Evolutionary conservation across 2,329 filamentous ascomycete genomes (phyloP).

Genomic region (Massarina eburnea): DNA sequence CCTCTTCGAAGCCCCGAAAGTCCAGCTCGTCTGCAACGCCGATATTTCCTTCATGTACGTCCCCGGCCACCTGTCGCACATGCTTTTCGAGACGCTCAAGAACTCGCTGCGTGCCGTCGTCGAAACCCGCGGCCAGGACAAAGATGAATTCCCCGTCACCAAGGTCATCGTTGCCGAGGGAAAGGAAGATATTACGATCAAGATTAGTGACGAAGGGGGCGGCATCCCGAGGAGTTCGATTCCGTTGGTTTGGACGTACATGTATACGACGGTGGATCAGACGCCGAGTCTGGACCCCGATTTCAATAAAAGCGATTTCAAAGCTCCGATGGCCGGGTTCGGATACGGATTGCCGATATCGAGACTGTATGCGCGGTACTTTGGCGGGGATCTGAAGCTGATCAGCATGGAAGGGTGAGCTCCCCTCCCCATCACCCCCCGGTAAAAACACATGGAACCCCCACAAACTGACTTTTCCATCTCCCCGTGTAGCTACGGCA

Average conservation of each 20-base stretch:
- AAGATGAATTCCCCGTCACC: slow-evolving; percentile 92
- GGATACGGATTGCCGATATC: slow-evolving; percentile 97
- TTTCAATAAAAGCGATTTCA: slow-evolving; percentile 99
- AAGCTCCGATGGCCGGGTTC: slow-evolving; percentile 98
- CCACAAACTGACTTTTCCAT: slow-evolving; percentile 22
- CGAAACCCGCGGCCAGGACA: slow-evolving; percentile 90
- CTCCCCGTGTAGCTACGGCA: slow-evolving; percentile 72
- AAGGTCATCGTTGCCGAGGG: slow-evolving; percentile 98
- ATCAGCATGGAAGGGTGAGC: slow-evolving; percentile 99
- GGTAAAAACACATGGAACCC: background rate
- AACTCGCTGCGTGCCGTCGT: slow-evolving; percentile 97
- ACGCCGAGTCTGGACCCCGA: slow-evolving; percentile 94
- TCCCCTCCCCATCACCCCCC: background rate
- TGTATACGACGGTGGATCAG: slow-evolving; percentile 98
- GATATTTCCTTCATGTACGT: slow-evolving; percentile 99
- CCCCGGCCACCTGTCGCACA: slow-evolving; percentile 96
- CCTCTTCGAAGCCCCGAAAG: slow-evolving; percentile 92
- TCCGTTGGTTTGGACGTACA: slow-evolving; percentile 99
- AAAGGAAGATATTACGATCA: slow-evolving; percentile 98
- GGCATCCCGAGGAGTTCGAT: slow-evolving; percentile 92
- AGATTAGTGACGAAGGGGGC: slow-evolving; percentile 94
- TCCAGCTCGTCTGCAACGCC: slow-evolving; percentile 93
- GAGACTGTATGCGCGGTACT: slow-evolving; percentile 91
- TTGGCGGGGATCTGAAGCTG: slow-evolving; percentile 93
- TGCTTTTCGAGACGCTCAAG: slow-evolving; percentile 99